These are phyloP conservation scores for Suillus clintonianus DNA, from an alignment of 768 basidiomycete genomes.

Conservation along the genomic window DNA sequence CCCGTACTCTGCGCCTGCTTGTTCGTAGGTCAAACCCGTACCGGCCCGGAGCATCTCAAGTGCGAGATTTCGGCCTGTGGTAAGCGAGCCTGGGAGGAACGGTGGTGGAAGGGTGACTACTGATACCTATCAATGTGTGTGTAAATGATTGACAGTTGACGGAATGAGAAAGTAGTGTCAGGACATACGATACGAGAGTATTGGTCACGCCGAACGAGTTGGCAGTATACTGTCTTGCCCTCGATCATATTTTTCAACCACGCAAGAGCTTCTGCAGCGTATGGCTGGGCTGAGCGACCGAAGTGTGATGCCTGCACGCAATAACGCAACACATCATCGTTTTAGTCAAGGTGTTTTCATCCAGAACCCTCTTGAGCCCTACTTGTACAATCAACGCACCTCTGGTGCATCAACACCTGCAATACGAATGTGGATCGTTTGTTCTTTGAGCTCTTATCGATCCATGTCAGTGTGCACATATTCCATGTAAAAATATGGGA, in stretches of 20 bases:
- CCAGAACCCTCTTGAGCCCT: background rate
- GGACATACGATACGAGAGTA: constrained; percentile 75
- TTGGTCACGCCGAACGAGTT: constrained; percentile 76
- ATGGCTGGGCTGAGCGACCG: constrained; percentile 77
- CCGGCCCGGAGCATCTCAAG: constrained; percentile 81
- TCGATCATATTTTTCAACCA: constrained; percentile 66
- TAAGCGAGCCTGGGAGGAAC: constrained; percentile 52
- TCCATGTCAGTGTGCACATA: background rate
- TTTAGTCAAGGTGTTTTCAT: background rate
- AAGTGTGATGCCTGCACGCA: constrained; percentile 71
- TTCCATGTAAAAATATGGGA: background rate
- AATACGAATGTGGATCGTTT: constrained; percentile 86
- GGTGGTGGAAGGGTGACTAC: constrained; percentile 57
- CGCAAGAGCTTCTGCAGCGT: constrained; percentile 67
- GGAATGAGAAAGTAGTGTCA: background rate
- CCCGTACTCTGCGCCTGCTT: constrained; percentile 81
- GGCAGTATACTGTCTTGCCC: constrained; percentile 67
- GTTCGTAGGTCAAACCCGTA: constrained; percentile 74
- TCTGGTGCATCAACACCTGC: constrained; percentile 95
- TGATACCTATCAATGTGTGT: constrained; percentile 53
- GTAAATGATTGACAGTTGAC: background rate
- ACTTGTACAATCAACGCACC: constrained; percentile 39
- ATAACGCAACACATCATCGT: background rate
- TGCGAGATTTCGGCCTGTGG: constrained; percentile 44
- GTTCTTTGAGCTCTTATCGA: constrained; percentile 63